phyloP scores from a whole-genome alignment of 2,329 filamentous ascomycete genomes.

The Monosporascus sp. region DNA sequence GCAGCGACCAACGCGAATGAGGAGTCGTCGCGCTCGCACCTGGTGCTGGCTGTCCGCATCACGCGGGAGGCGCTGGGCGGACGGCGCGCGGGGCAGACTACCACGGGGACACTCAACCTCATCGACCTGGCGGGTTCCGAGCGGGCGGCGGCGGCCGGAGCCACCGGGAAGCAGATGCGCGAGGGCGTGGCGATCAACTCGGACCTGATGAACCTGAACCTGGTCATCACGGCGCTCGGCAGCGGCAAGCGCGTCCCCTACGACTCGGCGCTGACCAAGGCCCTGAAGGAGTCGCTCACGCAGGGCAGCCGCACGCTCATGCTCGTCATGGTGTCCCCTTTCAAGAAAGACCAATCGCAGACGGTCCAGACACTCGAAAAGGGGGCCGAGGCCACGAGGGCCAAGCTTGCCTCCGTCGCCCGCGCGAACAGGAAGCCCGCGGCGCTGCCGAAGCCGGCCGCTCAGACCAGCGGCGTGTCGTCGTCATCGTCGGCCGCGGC shows the following conservation, averaged over 20 bases:
- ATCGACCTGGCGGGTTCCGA: slow-evolving; percentile 96
- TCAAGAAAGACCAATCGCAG: slow-evolving; percentile 68
- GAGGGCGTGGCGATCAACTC: slow-evolving; percentile 98
- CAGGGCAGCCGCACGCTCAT: slow-evolving; percentile 95
- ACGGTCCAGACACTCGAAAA: slow-evolving; percentile 16
- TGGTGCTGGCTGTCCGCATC: slow-evolving; percentile 64
- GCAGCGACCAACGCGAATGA: slow-evolving; percentile 92
- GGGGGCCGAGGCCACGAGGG: slow-evolving; percentile 14
- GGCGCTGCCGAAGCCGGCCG: too few relatives aligned
- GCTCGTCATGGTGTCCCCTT: slow-evolving; percentile 93
- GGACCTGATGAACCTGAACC: slow-evolving; percentile 82
- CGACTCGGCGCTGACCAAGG: slow-evolving; percentile 86
- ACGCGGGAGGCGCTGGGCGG: slow-evolving; percentile 36
- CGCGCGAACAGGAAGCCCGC: not conserved
- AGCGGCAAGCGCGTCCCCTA: slow-evolving; percentile 82
- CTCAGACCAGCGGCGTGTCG: too few relatives aligned
- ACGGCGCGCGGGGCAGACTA: slow-evolving; percentile 65
- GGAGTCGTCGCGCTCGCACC: slow-evolving; percentile 85
- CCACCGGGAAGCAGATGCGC: slow-evolving; percentile 76
- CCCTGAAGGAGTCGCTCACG: slow-evolving; percentile 85
- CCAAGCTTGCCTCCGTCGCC: slow-evolving; percentile 5
- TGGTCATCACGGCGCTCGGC: slow-evolving; percentile 87
- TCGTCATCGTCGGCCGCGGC: too few relatives aligned
- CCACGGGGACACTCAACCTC: slow-evolving; percentile 86
- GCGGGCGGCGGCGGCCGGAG: slow-evolving; percentile 72